A percentile compares a stretch with the other conserved stretches of the same genome.
Evolutionary conservation across 345 rosid genomes (phyloP).

Genomic region (Hibiscus syriacus): DNA sequence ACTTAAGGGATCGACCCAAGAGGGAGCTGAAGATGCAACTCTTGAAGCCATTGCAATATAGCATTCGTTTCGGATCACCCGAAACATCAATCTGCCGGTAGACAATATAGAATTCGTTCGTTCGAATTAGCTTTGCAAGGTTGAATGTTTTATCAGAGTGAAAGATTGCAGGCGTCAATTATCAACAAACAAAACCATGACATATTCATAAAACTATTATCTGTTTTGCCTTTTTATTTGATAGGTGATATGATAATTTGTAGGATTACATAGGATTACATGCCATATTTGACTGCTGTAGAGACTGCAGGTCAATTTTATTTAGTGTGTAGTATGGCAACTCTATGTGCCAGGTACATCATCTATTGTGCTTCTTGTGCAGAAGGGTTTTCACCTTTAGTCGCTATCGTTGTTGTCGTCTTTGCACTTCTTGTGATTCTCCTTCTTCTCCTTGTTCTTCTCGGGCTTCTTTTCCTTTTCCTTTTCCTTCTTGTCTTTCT

Average conservation of each 20-base stretch:
- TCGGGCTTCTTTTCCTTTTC: background rate
- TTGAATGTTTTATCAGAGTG: too few species aligned
- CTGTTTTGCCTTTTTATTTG: too few species aligned
- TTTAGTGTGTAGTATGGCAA: background rate
- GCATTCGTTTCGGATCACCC: too few species aligned
- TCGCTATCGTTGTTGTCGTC: background rate
- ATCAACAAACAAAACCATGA: background rate
- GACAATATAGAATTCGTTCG: too few species aligned
- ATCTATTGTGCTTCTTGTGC: too few species aligned
- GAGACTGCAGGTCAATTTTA: background rate
- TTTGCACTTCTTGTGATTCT: background rate
- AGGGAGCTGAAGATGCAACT: slow-evolving; percentile 49
- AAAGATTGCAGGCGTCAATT: too few species aligned
- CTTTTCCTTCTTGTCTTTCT: background rate
- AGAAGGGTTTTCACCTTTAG: too few species aligned
- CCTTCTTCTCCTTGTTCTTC: slow-evolving; percentile 6
- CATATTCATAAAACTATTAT: background rate
- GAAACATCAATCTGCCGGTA: too few species aligned
- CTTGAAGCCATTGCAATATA: slow-evolving; percentile 41
- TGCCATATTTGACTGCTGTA: background rate
- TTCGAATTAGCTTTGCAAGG: background rate
- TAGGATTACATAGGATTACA: background rate
- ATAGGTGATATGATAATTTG: too few species aligned
- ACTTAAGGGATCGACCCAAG: slow-evolving; percentile 46
- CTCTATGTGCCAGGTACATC: background rate